Evolutionary conservation across 2,329 filamentous ascomycete genomes (phyloP).

Genomic region (Cladobotryum protrusum): DNA sequence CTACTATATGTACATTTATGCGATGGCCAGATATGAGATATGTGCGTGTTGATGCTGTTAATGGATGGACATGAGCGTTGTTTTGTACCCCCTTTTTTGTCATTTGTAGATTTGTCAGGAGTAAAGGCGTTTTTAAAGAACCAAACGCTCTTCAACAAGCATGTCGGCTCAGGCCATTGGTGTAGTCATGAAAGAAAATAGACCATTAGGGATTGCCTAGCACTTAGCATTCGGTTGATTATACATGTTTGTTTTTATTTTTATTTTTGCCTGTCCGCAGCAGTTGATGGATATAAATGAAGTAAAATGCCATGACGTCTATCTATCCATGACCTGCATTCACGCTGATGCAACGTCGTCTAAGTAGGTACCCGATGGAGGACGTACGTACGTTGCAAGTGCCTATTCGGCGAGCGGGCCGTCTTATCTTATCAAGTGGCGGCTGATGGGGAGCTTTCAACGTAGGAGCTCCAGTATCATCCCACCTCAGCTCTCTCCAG

Average conservation of each 20-base stretch:
- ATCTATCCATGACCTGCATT: too few relatives aligned
- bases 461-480: not conserved
- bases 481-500: not conserved
- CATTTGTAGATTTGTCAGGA: conserved; percentile 7
- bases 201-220: not conserved
- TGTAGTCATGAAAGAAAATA: not conserved
- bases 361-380: too few relatives aligned
- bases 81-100: conserved; percentile 1
- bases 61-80: not conserved
- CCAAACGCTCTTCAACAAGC: not conserved
- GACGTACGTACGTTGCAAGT: too few relatives aligned
- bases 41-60: conserved; percentile 12
- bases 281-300: too few relatives aligned
- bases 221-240: not conserved
- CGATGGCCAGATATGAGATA: not conserved
- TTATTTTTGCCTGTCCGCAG: too few relatives aligned
- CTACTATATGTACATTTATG: not conserved
- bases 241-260: too few relatives aligned
- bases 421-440: conserved; percentile 10
- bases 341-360: too few relatives aligned
- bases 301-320: too few relatives aligned
- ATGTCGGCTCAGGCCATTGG: conserved; percentile 3
- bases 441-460: not conserved
- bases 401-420: not conserved
- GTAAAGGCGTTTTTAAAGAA: conserved; percentile 3